A percentile compares a stretch with the other conserved stretches of the same genome.
Evolutionary conservation across 2,329 filamentous ascomycete species (phyloP).

Genomic region (Orbilia ellipsospora): DNA sequence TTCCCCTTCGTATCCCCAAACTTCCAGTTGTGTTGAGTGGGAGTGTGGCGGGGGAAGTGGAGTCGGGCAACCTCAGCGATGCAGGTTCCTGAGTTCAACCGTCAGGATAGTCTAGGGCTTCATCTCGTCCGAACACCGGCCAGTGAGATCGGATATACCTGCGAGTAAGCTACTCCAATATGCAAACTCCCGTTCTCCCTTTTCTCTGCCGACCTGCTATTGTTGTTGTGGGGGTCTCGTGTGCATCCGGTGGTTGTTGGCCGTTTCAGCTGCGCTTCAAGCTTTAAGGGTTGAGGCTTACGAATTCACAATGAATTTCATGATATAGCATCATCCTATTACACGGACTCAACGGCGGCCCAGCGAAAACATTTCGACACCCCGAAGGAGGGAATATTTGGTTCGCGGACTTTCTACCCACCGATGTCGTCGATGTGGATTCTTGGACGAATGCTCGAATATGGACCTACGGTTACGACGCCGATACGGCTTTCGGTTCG

Average conservation of each 20-base stretch:
- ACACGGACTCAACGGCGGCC: conserved; percentile 50
- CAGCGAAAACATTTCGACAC: conserved; percentile 48
- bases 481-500: conserved; percentile 42
- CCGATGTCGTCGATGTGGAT: conserved; percentile 44
- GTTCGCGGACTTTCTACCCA: conserved; percentile 50
- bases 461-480: conserved; percentile 52
- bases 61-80: conserved; percentile 30
- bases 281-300: too few species aligned
- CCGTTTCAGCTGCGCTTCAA: too few species aligned
- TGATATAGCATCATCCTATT: conserved; percentile 44
- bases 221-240: neutral
- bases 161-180: conserved; percentile 44
- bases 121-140: conserved; percentile 47
- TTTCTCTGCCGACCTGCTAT: too few species aligned
- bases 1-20: conserved; percentile 20
- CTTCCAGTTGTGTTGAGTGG: conserved; percentile 45
- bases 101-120: conserved; percentile 50
- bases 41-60: conserved; percentile 34
- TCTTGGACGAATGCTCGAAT: conserved; percentile 54
- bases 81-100: conserved; percentile 52
- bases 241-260: neutral
- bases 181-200: too few species aligned
- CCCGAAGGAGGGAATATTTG: conserved; percentile 47
- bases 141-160: conserved; percentile 50
- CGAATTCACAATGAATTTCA: too few species aligned